Evolutionary conservation across 805 yeast species (phyloP), one percentile per base, ranked within the genome.

Genomic region (Metschnikowia orientalis): DNA sequence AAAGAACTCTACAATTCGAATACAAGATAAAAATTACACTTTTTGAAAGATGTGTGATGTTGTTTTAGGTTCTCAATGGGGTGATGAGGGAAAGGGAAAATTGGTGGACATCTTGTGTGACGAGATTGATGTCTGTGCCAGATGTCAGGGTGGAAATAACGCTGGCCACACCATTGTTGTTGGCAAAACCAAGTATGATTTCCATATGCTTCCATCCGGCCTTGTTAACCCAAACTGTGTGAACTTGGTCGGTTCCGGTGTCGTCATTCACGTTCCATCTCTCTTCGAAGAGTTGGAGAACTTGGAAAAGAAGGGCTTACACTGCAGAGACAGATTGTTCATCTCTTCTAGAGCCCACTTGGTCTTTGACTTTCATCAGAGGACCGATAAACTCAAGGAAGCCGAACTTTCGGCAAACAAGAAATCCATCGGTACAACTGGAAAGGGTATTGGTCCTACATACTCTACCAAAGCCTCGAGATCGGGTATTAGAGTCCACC

Each of bases 81-180:
- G 99, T 45, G 99, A 92, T 58, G 99, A 92, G 77, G 99, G 99
- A 58, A 92, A 92, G 60, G 99, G 99, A 38, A 92, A 92, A 64
- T 75, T 92, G 38, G 99, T 92, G 30, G 98, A 92, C 59, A 70
- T 92, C 36, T 73, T 92, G 32, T 94, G 97, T 64, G 97, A 90
- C 53, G 79, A 86, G 47, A 82, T 92, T 51, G 97, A 92, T 49
- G 90, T 92, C 25, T 94, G 97, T 60, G 97, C 97, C 18, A 77
- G 99, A 60, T 90, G 97, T 66, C 89, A 83, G 58, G 99, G 99
- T 63, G 99, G 99, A 56, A 92, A 92, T 71, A 92, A 92, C 58
- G 99, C 99, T 18, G 99, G 99, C 21, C 99, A 92, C 61, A 92
- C 99, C 26, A 92, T 92, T 53, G 97, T 92, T 30, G 98, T 88